Base-by-base conservation (phyloP, 129 eudicot genomes). In the Artemisia argyi region DNA sequence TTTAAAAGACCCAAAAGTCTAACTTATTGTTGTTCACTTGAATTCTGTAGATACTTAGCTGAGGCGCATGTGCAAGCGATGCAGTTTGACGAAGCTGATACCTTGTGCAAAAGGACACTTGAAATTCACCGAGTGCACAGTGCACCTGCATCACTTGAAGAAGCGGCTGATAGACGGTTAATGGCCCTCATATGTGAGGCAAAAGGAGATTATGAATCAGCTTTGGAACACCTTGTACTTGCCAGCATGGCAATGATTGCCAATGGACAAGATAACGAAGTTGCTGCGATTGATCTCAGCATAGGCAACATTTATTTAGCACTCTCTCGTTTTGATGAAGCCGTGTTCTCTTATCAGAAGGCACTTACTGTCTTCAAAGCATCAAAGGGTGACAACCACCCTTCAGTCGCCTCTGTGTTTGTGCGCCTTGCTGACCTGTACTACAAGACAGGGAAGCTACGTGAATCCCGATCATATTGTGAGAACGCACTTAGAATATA, bases 241-340 rank as follows among this genome's bases (percentile, higher is more conserved):
- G 92, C 98, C 76, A 89, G 96, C 86, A 93, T 93, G 98, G 97
- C 97, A 12, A 93, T 93, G 98, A 93, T 93, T 48, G 98, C 98
- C 76, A 89, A 93, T 42, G 97, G 95, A 44, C 98, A 93, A 79
- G 98, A 93, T 60, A 87, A 80, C 30, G 98, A 93, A 84, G 98
- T 93, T 81, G 98, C 98, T 47, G 76, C 98, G 42, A 87, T 93
- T 20, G 98, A 93, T 86, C 92, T 93, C 72, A 80, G 97, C 92
- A 93, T 93, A 7, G 98, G 98, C 68, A 93, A 93, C 82, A 84
- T 90, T 72, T 93, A 93, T 80, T 72, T 86, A 47, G 80, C 97
- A 20, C 89, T 93, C 16, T 78, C 96, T 30, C 93, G 98, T n/a
- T 90, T 90, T 44, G 97, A 94, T 49, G 99, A 94, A 84, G 99